Conservation (phyloP, 1,139 yeast genomes). For the Saccharomyces hybrid region DNA sequence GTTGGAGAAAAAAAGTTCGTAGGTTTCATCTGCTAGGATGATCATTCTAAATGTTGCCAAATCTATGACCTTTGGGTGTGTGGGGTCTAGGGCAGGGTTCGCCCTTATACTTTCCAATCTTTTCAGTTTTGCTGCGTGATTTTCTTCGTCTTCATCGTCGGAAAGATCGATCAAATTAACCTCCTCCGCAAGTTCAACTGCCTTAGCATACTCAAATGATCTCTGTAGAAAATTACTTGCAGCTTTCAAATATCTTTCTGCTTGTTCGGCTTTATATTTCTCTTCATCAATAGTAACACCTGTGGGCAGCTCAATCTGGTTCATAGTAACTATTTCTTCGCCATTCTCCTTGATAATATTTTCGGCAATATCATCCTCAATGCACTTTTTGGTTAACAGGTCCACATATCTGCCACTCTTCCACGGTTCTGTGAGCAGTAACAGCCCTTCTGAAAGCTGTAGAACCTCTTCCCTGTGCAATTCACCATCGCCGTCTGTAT, state of each 20-base stretch:
- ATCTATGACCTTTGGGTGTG: conserved; percentile 64
- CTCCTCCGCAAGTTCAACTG: conserved; percentile 44
- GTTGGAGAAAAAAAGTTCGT: conserved; percentile 70
- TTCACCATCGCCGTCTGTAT: conserved; percentile 48
- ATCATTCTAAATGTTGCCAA: conserved; percentile 94
- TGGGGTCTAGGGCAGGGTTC: conserved; percentile 77
- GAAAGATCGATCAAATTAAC: conserved; percentile 35
- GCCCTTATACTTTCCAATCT: conserved; percentile 43
- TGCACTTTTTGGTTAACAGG: conserved; percentile 48
- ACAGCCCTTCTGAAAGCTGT: conserved; percentile 76
- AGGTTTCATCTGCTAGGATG: conserved; percentile 84
- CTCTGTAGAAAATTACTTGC: conserved; percentile 82
- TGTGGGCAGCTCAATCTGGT: conserved; percentile 44
- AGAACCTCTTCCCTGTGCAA: conserved; percentile 75
- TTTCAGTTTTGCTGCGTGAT: conserved; percentile 24
- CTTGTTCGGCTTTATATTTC: conserved; percentile 58
- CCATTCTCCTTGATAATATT: conserved; percentile 37
- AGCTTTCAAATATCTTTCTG: conserved; percentile 75
- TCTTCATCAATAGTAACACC: conserved; percentile 57
- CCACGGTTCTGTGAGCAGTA: conserved; percentile 80
- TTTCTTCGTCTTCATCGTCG: conserved; percentile 20
- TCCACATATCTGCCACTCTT: conserved; percentile 60
- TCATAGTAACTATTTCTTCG: conserved; percentile 26
- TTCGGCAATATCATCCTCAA: conserved; percentile 61
- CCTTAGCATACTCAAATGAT: conserved; percentile 85